Evolutionary conservation across 208 protist species (phyloP).

Genomic region (Leishmania martiniquensis): DNA sequence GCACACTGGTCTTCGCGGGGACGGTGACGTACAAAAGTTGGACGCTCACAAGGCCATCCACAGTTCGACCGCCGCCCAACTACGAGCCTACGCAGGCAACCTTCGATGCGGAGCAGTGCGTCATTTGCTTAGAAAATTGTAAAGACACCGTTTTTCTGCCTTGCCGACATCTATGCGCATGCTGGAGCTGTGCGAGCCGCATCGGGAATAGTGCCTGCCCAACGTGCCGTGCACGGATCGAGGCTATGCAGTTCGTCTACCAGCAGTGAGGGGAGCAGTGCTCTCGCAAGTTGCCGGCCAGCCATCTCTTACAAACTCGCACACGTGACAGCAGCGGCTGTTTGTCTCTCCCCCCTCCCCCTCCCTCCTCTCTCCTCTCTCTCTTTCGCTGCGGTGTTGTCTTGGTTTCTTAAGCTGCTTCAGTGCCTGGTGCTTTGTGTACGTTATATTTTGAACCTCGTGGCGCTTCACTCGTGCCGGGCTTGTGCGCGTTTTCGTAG

Average conservation of each 20-base stretch:
- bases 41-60: constrained; percentile 3
- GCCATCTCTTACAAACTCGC: neutral
- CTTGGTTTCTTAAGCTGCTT: neutral
- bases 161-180: constrained; percentile 71
- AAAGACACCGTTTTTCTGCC: constrained; percentile 76
- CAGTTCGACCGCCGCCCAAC: constrained; percentile 35
- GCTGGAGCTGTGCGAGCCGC: constrained; percentile 59
- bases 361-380: neutral
- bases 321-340: neutral
- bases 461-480: neutral
- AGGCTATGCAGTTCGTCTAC: constrained; percentile 63
- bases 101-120: constrained; percentile 70
- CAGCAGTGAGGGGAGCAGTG: constrained; percentile 27
- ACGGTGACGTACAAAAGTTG: constrained; percentile 37
- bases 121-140: constrained; percentile 61
- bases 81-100: constrained; percentile 55
- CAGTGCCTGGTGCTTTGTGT: neutral
- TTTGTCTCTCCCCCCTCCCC: neutral
- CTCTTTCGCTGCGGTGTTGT: neutral
- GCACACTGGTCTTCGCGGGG: constrained; percentile 20
- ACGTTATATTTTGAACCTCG: neutral
- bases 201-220: constrained; percentile 46
- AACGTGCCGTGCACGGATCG: constrained; percentile 41
- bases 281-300: neutral
- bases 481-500: neutral